Percentiles rank a stretch among this genome's conserved stretches.
Evolutionary conservation across 2,329 filamentous ascomycete genomes (phyloP).

Genomic region (Trichophyton rubrum): DNA sequence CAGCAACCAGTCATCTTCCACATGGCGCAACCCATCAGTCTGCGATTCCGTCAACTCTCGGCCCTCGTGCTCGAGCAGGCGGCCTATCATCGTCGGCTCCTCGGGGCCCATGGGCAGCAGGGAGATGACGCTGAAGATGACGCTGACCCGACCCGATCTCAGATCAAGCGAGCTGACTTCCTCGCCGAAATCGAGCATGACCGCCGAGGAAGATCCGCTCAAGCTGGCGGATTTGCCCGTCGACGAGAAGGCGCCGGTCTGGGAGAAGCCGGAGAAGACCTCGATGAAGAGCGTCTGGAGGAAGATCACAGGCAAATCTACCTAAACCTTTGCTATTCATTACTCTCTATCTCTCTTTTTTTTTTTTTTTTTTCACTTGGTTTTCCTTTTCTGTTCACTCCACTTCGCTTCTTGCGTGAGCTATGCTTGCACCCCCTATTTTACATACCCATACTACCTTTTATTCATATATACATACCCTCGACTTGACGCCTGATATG

Average conservation of each 20-base stretch:
- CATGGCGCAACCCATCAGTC: neutral
- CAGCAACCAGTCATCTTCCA: neutral
- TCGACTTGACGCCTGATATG: too few relatives aligned
- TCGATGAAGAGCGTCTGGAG: conserved; percentile 35
- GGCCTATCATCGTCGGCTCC: conserved; percentile 12
- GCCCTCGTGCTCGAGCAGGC: conserved; percentile 12
- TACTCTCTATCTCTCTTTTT: too few relatives aligned
- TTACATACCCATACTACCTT: neutral
- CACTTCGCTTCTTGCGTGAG: neutral
- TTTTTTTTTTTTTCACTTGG: neutral
- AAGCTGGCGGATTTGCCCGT: conserved; percentile 42
- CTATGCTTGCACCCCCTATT: neutral
- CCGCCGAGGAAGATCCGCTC: conserved; percentile 41
- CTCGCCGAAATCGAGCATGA: conserved; percentile 27
- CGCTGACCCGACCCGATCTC: conserved; percentile 77
- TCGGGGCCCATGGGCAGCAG: conserved; percentile 48
- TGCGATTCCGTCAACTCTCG: neutral
- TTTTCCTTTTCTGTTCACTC: neutral
- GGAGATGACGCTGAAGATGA: conserved; percentile 96
- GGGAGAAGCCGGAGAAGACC: conserved; percentile 32
- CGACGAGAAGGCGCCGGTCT: conserved; percentile 31
- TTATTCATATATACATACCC: neutral
- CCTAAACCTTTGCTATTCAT: neutral
- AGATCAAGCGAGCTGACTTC: conserved; percentile 32
- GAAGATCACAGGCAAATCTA: conserved; percentile 24